Conservation (phyloP, 805 yeast genomes). For the Nakazawaea anatomiae region DNA sequence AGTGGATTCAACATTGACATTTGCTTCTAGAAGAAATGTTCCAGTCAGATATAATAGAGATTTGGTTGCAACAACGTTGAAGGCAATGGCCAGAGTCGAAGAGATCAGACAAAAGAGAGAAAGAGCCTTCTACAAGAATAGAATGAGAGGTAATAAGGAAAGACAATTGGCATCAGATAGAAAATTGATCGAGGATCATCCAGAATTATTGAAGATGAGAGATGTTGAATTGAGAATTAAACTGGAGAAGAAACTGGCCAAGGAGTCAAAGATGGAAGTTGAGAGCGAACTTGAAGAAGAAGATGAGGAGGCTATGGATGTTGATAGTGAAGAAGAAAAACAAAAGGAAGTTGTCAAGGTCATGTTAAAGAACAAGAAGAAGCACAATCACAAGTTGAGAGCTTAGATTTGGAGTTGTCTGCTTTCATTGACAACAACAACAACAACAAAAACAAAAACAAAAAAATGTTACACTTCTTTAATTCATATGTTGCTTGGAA, state of each 20-base stretch:
- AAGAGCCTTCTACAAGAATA: slow-evolving; percentile 96
- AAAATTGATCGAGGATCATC: slow-evolving; percentile 83
- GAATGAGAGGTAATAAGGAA: slow-evolving; percentile 97
- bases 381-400: slow-evolving; percentile 30
- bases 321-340: slow-evolving; percentile 45
- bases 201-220: slow-evolving; percentile 85
- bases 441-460: too few relatives aligned
- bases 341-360: slow-evolving; percentile 45
- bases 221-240: slow-evolving; percentile 82
- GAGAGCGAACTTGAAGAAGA: slow-evolving; percentile 39
- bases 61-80: slow-evolving; percentile 86
- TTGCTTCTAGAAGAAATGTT: slow-evolving; percentile 95
- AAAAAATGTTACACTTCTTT: too few relatives aligned
- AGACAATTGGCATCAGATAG: slow-evolving; percentile 78
- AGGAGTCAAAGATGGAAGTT: slow-evolving; percentile 39
- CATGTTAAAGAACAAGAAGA: slow-evolving; percentile 59
- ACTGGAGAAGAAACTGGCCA: slow-evolving; percentile 65
- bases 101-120: slow-evolving; percentile 95
- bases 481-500: too few relatives aligned
- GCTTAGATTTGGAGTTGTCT: slow-evolving; percentile 14
- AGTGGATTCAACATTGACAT: slow-evolving; percentile 92
- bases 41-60: slow-evolving; percentile 98
- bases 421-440: too few relatives aligned
- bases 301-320: slow-evolving; percentile 36
- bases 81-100: slow-evolving; percentile 94